These are phyloP conservation scores for Baorangia bicolor DNA, from an alignment of 768 basidiomycete species.

Conservation along the genomic window DNA sequence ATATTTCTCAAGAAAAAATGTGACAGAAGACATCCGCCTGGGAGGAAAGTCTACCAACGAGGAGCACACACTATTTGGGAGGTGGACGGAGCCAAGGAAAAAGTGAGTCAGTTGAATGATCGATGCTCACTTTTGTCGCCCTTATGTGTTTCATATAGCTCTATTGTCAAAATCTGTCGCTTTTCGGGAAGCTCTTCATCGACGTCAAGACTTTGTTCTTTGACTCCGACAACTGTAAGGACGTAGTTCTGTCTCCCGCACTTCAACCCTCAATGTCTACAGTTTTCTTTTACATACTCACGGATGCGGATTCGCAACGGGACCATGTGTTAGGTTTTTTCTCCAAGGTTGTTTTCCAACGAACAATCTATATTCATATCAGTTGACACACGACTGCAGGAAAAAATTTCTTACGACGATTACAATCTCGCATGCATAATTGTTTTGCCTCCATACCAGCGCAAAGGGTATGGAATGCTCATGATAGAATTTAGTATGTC, in stretches of 20 bases:
- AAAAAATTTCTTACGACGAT: constrained; percentile 94
- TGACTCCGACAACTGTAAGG: constrained; percentile 81
- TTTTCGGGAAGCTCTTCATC: constrained; percentile 98
- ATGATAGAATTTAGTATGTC: constrained; percentile 97
- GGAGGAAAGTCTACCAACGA: constrained; percentile 84
- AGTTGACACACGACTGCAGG: constrained; percentile 42
- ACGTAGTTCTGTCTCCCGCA: not conserved
- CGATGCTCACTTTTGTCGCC: not conserved
- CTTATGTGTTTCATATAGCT: constrained; percentile 48
- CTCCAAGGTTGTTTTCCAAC: constrained; percentile 47
- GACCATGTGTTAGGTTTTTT: constrained; percentile 81
- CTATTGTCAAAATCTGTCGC: constrained; percentile 92
- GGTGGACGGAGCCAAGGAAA: constrained; percentile 84
- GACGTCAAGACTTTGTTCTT: constrained; percentile 96
- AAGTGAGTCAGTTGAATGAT: constrained; percentile 49
- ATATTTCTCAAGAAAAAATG: constrained; percentile 59
- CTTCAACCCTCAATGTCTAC: not conserved
- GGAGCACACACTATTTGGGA: constrained; percentile 94
- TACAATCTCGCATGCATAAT: constrained; percentile 98
- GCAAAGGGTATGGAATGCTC: constrained; percentile 88
- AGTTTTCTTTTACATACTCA: constrained; percentile 91
- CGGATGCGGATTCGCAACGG: constrained; percentile 73
- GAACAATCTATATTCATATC: not conserved
- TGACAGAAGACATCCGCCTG: constrained; percentile 71
- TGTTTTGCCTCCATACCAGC: constrained; percentile 90